phyloP scores from a whole-genome alignment of 257 asterid species.

The Nicotiana knightiana region DNA sequence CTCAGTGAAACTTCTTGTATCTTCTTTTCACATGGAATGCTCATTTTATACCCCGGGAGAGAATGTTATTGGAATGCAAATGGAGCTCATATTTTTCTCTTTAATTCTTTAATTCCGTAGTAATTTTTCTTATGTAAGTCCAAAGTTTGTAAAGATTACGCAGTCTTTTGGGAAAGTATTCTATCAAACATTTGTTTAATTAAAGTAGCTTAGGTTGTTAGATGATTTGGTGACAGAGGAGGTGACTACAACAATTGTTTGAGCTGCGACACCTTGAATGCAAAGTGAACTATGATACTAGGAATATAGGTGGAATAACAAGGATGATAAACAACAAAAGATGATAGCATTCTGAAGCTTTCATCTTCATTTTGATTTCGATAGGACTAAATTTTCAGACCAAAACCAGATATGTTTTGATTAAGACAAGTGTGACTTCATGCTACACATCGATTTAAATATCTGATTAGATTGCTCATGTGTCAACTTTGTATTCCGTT shows the following conservation, averaged over 20 bases:
- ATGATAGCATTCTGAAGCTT: background rate
- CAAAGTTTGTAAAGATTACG: background rate
- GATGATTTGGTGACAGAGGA: background rate
- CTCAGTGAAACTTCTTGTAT: conserved; percentile 13
- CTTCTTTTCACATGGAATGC: background rate
- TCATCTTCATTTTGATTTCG: background rate
- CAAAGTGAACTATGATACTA: background rate
- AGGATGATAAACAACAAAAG: conserved; percentile 1
- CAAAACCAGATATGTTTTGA: background rate
- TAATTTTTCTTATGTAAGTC: background rate
- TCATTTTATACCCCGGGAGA: background rate
- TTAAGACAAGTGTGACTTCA: background rate
- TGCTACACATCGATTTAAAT: background rate
- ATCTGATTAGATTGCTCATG: background rate
- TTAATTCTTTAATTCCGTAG: background rate
- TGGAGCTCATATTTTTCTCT: background rate
- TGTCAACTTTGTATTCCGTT: background rate
- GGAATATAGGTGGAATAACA: background rate
- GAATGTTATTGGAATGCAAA: background rate
- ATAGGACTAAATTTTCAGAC: background rate
- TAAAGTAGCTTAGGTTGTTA: background rate
- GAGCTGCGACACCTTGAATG: background rate
- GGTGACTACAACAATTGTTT: background rate
- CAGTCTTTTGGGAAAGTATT: background rate
- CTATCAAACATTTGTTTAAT: background rate